phyloP scores from a whole-genome alignment of 2,329 filamentous ascomycete species.

The Exophiala aquamarina region DNA sequence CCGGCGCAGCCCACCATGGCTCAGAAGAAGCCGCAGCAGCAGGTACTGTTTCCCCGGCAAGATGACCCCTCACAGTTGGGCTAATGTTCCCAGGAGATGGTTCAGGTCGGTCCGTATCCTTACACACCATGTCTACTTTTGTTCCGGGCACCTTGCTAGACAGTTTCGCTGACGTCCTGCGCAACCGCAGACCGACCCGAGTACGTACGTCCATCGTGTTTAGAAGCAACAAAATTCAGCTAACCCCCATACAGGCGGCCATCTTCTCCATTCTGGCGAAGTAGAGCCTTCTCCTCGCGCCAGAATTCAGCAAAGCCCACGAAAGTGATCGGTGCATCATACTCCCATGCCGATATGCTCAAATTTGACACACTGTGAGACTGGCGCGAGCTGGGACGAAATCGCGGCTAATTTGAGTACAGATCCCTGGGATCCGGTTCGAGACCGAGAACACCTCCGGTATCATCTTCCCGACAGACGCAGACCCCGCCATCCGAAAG shows the following conservation, averaged over 20 bases:
- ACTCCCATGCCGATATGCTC: constrained; percentile 93
- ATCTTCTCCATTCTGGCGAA: constrained; percentile 84
- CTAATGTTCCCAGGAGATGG: constrained; percentile 76
- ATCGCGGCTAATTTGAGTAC: neutral
- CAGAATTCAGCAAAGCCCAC: constrained; percentile 58
- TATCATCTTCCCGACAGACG: constrained; percentile 18
- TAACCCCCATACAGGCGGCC: constrained; percentile 58
- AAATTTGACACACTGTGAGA: constrained; percentile 78
- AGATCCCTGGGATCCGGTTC: constrained; percentile 22
- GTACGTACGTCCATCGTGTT: constrained; percentile 31
- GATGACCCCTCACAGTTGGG: neutral
- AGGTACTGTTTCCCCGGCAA: constrained; percentile 53
- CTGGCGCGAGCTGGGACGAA: neutral
- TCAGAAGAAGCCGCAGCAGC: constrained; percentile 68
- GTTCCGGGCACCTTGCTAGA: neutral
- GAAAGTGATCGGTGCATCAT: constrained; percentile 87
- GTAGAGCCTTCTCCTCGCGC: constrained; percentile 55
- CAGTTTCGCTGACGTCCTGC: constrained; percentile 10
- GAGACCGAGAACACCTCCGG: constrained; percentile 35
- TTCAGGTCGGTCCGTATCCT: constrained; percentile 87
- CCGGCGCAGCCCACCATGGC: constrained; percentile 34
- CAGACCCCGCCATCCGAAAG: constrained; percentile 19
- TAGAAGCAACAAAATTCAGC: constrained; percentile 4
- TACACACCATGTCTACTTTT: constrained; percentile 18
- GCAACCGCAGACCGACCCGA: constrained; percentile 37